phyloP scores from a whole-genome alignment of 352 stramenopile genomes.

The Phytophthora citrophthora region DNA sequence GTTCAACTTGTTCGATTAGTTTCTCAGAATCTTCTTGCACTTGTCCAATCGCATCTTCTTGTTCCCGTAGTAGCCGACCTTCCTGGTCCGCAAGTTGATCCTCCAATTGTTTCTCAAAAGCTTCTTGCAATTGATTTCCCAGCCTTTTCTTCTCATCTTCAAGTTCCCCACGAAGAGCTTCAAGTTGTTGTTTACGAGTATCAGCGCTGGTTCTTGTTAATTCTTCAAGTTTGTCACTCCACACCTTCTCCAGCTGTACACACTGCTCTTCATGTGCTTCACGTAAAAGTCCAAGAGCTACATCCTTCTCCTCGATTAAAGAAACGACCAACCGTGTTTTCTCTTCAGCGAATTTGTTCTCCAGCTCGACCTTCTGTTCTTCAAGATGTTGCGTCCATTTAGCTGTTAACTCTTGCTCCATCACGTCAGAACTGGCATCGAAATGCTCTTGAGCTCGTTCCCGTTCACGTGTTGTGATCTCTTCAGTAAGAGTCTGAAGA shows the following conservation, averaged over 20 bases:
- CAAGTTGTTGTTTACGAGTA: constrained; percentile 18
- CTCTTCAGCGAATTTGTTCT: constrained; percentile 14
- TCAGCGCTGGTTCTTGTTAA: not conserved
- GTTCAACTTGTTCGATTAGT: constrained; percentile 79
- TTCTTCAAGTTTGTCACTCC: constrained; percentile 28
- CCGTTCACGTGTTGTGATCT: constrained; percentile 38
- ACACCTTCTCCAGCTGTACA: constrained; percentile 30
- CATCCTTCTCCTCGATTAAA: constrained; percentile 18
- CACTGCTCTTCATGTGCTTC: constrained; percentile 22
- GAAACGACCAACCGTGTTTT: constrained; percentile 3
- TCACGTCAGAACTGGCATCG: constrained; percentile 20
- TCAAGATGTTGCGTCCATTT: constrained; percentile 25
- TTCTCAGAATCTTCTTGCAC: constrained; percentile 84
- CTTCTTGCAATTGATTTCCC: constrained; percentile 41
- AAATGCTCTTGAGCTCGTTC: constrained; percentile 29
- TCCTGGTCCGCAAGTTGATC: constrained; percentile 56
- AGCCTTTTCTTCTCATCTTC: constrained; percentile 16
- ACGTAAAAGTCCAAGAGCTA: constrained; percentile 14
- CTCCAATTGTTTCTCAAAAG: constrained; percentile 37
- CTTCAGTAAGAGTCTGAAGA: constrained; percentile 20
- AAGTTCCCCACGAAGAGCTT: constrained; percentile 24
- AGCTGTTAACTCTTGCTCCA: constrained; percentile 29
- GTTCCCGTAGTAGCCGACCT: constrained; percentile 47
- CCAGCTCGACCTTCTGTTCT: constrained; percentile 16
- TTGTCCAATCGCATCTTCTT: constrained; percentile 78